Evolutionary conservation across 164 flowering plant species (phyloP), one percentile per base, ranked within the genome.

Genomic region (Stephania yunnanensis): DNA sequence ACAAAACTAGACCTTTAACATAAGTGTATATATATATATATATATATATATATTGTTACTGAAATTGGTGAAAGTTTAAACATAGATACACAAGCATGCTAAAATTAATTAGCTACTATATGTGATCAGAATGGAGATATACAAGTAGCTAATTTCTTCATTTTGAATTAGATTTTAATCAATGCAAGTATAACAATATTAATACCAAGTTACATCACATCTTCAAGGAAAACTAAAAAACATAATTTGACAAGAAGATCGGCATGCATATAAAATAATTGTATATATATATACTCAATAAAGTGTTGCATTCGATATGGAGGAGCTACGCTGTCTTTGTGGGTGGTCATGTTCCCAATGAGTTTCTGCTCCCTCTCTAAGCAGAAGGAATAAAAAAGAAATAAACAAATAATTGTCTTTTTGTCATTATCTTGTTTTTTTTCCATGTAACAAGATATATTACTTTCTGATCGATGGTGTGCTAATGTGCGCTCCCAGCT

Each of bases 371-470:
- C 74, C 77, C 74, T 74, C 50, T 68, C 46, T 31, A 68, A 8
- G 22, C 31, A 70, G 20, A 31, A n/a, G 46, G 5, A 15, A 74
- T 31, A 73, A 45, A 73, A 65, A 68, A 72, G 46, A 50, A 65
- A 46, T 9, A 58, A 31, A 66, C 2, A 74, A 48, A 69, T 22
- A n/a, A 71, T 70, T 73, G 66, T 70, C 0, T 81, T 52, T 83
- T 88, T 87, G 91, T 87, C 89, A 83, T 85, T 79, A 84, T 86
- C 84, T 85, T 83, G 86, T 84, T 83, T 77, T 75, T 81, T 84
- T 1, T 85, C 81, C 66, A 75, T 81, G 81, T 36, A 36, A 36
- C 42, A 36, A 73, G 45, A 80, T 65, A 80, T 81, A 77, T 78
- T 50, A 71, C 29, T 77, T 42, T 73, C 74, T 81, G 58, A 53